These are phyloP conservation scores for Chlamydomonas schloesseri DNA, from an alignment of 139 green algal genomes.

Conservation along the genomic window DNA sequence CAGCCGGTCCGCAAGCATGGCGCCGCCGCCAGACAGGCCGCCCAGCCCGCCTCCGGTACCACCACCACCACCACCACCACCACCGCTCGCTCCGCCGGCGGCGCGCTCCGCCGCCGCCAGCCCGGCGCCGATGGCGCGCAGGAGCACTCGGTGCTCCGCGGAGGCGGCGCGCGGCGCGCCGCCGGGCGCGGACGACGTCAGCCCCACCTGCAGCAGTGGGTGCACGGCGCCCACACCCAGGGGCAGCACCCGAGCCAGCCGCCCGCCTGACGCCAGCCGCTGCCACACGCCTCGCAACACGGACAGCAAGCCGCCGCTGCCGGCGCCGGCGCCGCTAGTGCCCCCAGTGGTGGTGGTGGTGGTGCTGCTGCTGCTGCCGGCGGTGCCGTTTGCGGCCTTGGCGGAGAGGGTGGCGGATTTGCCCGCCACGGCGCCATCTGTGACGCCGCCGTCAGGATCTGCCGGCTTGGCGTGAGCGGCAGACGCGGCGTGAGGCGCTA, in stretches of 20 bases:
- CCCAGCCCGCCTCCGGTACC: too few species aligned
- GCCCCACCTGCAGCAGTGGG: slow-evolving; percentile 14
- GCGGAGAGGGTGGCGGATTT: neutral
- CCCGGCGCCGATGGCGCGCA: neutral
- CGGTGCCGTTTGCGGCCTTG: neutral
- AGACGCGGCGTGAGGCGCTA: too few species aligned
- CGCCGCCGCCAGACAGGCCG: too few species aligned
- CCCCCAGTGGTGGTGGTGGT: too few species aligned
- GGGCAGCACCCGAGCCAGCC: neutral
- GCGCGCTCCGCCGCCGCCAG: neutral
- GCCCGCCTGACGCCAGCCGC: neutral
- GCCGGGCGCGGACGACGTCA: neutral
- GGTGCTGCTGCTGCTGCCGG: neutral
- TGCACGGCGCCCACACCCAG: slow-evolving; percentile 5
- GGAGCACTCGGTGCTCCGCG: neutral
- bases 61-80: neutral
- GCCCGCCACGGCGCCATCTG: too few species aligned
- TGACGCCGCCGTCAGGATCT: neutral
- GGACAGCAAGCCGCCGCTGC: neutral
- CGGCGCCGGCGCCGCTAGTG: neutral
- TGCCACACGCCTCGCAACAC: slow-evolving; percentile 18
- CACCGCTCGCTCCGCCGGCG: neutral
- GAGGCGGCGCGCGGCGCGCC: neutral
- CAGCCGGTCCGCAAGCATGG: neutral
- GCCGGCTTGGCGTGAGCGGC: too few species aligned